Evolutionary conservation across 441 rosid species (phyloP), one percentile per base, ranked within the genome.

Genomic region (Corymbia citriodora): DNA sequence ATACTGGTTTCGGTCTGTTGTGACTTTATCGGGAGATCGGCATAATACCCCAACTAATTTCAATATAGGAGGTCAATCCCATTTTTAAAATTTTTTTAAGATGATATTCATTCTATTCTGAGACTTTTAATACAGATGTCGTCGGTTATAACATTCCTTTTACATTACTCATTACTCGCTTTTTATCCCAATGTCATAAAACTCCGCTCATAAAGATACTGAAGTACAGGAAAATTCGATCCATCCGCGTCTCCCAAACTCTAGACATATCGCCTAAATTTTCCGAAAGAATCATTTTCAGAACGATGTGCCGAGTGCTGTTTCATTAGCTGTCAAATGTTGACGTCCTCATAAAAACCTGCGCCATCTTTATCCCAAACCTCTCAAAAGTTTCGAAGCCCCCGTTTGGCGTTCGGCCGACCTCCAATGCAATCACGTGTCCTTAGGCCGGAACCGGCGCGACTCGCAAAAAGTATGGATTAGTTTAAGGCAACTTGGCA

Each of bases 51-150:
- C 45, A 6, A 40, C 45, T 59, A 25, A 0, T 59, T 59, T 25
- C 3, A 23, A 1, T 0, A 25, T 59, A 0, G n/a, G 25, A 59
- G 1, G 3, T 59, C 6, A 59, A 59, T 29, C 2, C 3, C 0
- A 2, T 0, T 25, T 59, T 59, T 0, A 59, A 7, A 59, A 0
- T 10, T 59, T 7, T 0, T 59, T 0, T 59, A 25, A 59, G 25
- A 25, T 59, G 0, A 7, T 59, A 25, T 59, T 59, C 6, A 59
- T 59, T 59, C 65, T 2, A 59, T 7, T 59, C 25, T 0, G 25
- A 1, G n/a, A 59, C 65, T 59, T 3, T 3, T 25, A 59, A 25
- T 0, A 25, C 6, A 25, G 11, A 8, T 3, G 25, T 11, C 0
- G 7, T 59, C 13, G 10, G 1, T 59, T 59, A 1, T 59, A 59